Evolutionary conservation across 2,329 filamentous ascomycete genomes (phyloP).

Genomic region (Trematosphaeria pertusa): DNA sequence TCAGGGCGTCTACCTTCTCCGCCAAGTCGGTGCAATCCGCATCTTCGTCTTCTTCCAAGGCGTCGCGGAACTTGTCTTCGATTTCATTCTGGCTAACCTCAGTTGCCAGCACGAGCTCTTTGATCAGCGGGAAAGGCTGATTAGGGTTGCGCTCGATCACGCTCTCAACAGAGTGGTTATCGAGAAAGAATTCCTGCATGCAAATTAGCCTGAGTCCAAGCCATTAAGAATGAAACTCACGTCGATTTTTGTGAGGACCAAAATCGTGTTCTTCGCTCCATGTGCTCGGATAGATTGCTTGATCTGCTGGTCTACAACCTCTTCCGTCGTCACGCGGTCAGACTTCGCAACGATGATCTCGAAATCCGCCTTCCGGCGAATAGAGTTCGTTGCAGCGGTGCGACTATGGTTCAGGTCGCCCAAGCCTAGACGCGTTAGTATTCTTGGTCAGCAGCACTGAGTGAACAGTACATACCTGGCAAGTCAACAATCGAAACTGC

Average conservation of each 20-base stretch:
- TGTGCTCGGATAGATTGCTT: conserved; percentile 14
- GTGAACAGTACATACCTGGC: conserved; percentile 13
- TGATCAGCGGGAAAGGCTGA: conserved; percentile 7
- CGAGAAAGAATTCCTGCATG: conserved; percentile 10
- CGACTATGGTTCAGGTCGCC: conserved; percentile 16
- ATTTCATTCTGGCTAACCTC: no score
- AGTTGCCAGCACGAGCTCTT: neutral
- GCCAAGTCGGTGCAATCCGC: neutral
- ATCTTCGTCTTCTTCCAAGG: neutral
- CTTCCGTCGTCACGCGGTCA: conserved; percentile 9
- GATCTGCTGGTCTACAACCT: conserved; percentile 6
- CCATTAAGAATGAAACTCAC: conserved; percentile 6
- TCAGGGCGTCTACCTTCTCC: neutral
- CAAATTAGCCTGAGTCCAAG: neutral
- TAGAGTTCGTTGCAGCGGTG: conserved; percentile 11
- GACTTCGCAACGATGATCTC: conserved; percentile 15
- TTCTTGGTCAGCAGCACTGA: neutral
- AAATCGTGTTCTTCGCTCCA: conserved; percentile 11
- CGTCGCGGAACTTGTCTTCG: neutral
- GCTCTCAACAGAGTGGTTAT: conserved; percentile 9
- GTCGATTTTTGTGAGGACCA: conserved; percentile 18
- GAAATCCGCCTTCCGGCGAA: conserved; percentile 11
- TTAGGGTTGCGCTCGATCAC: neutral
- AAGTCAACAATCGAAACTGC: conserved; percentile 13
- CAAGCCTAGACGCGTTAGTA: conserved; percentile 9